Conservation (phyloP, 495 filamentous ascomycete species). For the Chaetomium cochliodes region DNA sequence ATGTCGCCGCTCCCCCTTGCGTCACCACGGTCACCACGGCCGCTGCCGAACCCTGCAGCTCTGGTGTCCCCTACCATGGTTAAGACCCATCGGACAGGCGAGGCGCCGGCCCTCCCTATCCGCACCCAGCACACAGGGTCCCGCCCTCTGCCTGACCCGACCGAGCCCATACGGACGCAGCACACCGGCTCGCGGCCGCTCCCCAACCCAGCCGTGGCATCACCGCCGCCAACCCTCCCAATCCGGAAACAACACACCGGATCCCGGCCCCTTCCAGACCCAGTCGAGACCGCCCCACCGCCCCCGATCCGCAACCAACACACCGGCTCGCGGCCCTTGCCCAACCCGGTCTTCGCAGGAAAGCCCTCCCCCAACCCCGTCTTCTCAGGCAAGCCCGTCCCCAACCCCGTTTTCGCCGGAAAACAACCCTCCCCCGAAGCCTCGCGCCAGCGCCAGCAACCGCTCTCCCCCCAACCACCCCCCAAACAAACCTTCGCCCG, state of each 20-base stretch:
- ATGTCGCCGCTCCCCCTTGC: conserved; percentile 17
- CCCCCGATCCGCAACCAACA: conserved; percentile 19
- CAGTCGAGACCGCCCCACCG: conserved; percentile 24
- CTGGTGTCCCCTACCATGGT: conserved; percentile 9
- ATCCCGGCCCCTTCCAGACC: conserved; percentile 37
- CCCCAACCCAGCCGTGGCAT: conserved; percentile 37
- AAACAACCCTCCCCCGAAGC: conserved; percentile 25
- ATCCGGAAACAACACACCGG: conserved; percentile 30
- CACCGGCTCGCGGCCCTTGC: conserved; percentile 38
- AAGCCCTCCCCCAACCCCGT: conserved; percentile 29
- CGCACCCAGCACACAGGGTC: conserved; percentile 31
- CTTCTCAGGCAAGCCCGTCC: too few relatives aligned
- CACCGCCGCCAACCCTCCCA: conserved; percentile 11
- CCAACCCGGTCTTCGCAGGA: conserved; percentile 25
- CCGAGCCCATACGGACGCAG: conserved; percentile 5
- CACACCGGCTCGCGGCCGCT: conserved; percentile 38
- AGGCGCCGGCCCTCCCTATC: conserved; percentile 19
- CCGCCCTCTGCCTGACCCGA: conserved; percentile 37
- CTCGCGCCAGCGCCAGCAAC: conserved; percentile 21
- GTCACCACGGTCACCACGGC: conserved; percentile 38
- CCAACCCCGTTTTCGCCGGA: conserved; percentile 30
- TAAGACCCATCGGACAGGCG: conserved; percentile 41
- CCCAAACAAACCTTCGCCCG: conserved; percentile 46
- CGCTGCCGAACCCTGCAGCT: conserved; percentile 45
- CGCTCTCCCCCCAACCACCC: conserved; percentile 31